These are phyloP conservation scores for Cadophora sp. DNA, from an alignment of 2,329 filamentous ascomycete genomes.

Conservation along the genomic window DNA sequence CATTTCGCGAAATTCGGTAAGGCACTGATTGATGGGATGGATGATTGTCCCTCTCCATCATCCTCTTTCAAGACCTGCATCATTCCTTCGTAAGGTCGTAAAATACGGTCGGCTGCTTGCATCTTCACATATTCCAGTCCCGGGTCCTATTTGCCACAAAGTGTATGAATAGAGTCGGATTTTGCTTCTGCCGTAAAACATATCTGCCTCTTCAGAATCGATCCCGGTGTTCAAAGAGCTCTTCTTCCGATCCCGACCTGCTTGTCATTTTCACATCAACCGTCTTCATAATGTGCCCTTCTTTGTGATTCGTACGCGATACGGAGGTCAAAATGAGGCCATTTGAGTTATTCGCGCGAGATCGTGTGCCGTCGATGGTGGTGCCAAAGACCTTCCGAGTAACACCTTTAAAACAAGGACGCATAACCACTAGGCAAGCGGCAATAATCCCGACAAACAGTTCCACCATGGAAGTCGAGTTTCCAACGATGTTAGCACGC, in stretches of 20 bases:
- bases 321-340: background rate
- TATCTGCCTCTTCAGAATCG: conserved; percentile 1
- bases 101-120: background rate
- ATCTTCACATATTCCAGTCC: background rate
- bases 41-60: background rate
- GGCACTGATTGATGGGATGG: background rate
- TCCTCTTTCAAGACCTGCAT: background rate
- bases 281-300: conserved; percentile 11
- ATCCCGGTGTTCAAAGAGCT: background rate
- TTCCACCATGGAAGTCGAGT: conserved; percentile 3
- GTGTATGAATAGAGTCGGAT: background rate
- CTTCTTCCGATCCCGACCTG: background rate
- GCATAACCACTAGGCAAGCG: conserved; percentile 11
- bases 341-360: background rate
- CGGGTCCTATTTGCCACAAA: background rate
- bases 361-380: background rate
- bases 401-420: conserved; percentile 7
- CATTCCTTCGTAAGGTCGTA: background rate
- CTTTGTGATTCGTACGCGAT: background rate
- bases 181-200: background rate
- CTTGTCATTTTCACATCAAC: conserved; percentile 12
- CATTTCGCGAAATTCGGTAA: conserved; percentile 2
- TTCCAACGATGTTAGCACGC: background rate
- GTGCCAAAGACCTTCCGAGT: background rate
- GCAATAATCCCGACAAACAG: conserved; percentile 5